Percentiles rank a stretch among this genome's conserved stretches.
Conservation (phyloP, 176 grass and related monocot genomes). For the Oryza australiensis region DNA sequence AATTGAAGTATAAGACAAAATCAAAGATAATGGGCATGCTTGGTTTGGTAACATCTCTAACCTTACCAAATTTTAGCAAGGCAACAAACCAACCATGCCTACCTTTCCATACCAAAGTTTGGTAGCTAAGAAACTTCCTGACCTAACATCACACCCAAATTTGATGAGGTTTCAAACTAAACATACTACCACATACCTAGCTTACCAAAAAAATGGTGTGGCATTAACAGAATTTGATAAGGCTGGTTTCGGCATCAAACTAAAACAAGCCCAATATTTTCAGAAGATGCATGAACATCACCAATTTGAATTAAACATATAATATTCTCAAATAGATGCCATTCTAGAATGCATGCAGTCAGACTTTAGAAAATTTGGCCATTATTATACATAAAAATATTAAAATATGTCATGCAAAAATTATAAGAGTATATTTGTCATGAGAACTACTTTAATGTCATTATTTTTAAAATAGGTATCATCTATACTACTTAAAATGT, state of each 20-base stretch:
- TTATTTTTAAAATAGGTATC: neutral
- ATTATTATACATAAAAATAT: neutral
- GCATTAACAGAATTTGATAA: no score
- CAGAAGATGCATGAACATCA: neutral
- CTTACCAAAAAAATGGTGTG: no score
- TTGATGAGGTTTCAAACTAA: no score
- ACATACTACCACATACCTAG: neutral
- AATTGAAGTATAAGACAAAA: constrained; percentile 5
- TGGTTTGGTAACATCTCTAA: neutral
- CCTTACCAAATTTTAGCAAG: neutral
- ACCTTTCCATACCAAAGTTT: neutral
- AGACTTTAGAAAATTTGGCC: neutral
- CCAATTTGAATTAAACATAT: neutral
- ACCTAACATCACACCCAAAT: neutral
- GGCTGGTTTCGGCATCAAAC: no score
- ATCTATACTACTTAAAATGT: no score
- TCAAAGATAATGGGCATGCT: neutral
- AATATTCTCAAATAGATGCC: neutral
- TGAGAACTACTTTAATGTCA: neutral
- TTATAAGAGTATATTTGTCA: neutral
- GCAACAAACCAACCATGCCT: neutral
- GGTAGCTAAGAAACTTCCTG: neutral
- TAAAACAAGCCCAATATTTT: neutral
- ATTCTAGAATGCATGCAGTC: neutral
- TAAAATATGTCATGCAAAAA: neutral